Evolutionary conservation across 345 rosid genomes (phyloP).

Genomic region (Barbarea vulgaris): DNA sequence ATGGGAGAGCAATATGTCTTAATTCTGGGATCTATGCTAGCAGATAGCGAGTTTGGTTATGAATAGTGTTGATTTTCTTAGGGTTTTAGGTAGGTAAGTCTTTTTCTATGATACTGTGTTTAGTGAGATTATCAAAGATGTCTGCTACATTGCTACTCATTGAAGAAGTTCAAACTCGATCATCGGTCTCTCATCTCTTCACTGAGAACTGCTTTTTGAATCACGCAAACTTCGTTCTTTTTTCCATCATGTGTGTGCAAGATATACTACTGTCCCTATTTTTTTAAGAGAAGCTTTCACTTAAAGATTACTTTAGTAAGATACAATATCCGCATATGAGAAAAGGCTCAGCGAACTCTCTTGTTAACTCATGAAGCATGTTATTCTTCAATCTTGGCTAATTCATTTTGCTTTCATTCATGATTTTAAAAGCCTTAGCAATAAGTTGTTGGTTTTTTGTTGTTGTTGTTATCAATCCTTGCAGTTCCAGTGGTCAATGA

Average conservation of each 20-base stretch:
- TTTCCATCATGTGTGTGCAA: not conserved
- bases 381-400: not conserved
- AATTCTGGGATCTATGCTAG: not conserved
- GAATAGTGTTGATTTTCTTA: not conserved
- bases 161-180: not conserved
- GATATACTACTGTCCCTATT: not conserved
- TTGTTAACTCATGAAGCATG: not conserved
- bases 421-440: not conserved
- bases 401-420: not conserved
- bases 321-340: not conserved
- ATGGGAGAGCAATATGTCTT: not conserved
- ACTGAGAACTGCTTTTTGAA: not conserved
- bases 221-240: not conserved
- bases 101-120: not conserved
- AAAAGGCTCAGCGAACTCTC: not conserved
- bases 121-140: not conserved
- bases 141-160: not conserved
- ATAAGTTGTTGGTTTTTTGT: slow-evolving; percentile 12
- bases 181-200: not conserved
- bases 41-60: not conserved
- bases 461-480: slow-evolving; percentile 7
- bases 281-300: not conserved
- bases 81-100: not conserved
- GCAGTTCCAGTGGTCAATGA: slow-evolving; percentile 58
- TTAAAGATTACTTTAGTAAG: not conserved